These are phyloP conservation scores for Pseudonitzschia delicatissima DNA, from an alignment of 108 stramenopile genomes.

Conservation along the genomic window DNA sequence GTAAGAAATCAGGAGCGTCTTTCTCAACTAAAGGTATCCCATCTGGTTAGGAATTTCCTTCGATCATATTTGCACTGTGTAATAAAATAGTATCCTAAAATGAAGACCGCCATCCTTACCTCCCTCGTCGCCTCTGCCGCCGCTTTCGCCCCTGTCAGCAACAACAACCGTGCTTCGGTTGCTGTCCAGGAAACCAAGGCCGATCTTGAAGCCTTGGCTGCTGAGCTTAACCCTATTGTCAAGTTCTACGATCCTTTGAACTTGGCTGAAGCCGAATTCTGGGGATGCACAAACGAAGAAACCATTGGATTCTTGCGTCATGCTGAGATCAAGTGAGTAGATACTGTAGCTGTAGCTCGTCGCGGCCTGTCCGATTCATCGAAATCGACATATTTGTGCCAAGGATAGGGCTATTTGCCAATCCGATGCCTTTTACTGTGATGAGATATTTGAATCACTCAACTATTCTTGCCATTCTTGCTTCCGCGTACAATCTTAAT, in stretches of 20 bases:
- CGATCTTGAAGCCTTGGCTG: slow-evolving; percentile 68
- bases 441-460: background rate
- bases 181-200: slow-evolving; percentile 65
- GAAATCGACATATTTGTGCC: no score
- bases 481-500: no score
- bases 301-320: slow-evolving; percentile 77
- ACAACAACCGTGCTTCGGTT: slow-evolving; percentile 23
- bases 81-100: slow-evolving; percentile 9
- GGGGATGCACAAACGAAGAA: slow-evolving; percentile 59
- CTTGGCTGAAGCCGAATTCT: slow-evolving; percentile 65
- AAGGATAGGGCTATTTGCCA: no score
- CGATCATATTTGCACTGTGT: no score
- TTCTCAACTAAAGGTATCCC: no score
- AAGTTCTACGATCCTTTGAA: slow-evolving; percentile 74
- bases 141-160: slow-evolving; percentile 51
- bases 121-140: slow-evolving; percentile 41
- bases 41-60: no score
- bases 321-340: slow-evolving; percentile 65
- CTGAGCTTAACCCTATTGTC: slow-evolving; percentile 59
- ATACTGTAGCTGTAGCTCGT: no score
- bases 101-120: slow-evolving; percentile 50
- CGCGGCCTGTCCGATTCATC: no score
- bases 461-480: no score
- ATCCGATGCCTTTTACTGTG: no score
- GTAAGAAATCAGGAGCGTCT: no score